Evolutionary conservation across 2,329 filamentous ascomycete genomes (phyloP).

Genomic region (Capronia coronata): DNA sequence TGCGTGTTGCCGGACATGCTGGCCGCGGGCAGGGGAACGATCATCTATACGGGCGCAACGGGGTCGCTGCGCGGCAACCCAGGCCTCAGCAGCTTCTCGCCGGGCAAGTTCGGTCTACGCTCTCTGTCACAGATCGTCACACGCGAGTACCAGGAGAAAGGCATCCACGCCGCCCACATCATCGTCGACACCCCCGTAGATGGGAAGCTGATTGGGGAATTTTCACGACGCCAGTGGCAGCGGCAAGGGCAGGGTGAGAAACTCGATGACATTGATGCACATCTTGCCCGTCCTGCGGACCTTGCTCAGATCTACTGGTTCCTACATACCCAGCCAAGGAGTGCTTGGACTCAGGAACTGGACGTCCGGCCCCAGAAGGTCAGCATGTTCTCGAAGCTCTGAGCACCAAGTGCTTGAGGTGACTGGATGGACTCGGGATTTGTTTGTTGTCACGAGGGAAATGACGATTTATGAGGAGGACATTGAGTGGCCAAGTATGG

Average conservation of each 20-base stretch:
- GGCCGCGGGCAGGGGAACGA: conserved; percentile 18
- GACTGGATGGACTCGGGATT: too few species aligned
- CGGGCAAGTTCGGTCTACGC: conserved; percentile 42
- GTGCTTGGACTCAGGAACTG: conserved; percentile 50
- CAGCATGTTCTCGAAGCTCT: conserved; percentile 24
- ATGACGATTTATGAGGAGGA: too few species aligned
- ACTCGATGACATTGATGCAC: conserved; percentile 16
- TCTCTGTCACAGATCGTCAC: conserved; percentile 48
- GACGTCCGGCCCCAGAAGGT: conserved; percentile 39
- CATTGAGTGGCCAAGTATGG: too few species aligned
- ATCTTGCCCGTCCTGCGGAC: conserved; percentile 29
- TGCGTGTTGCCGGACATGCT: conserved; percentile 24
- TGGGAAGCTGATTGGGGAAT: conserved; percentile 33
- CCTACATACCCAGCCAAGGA: conserved; percentile 48
- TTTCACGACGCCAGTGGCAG: conserved; percentile 18
- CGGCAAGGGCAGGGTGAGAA: conserved; percentile 13
- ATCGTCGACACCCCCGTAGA: conserved; percentile 50
- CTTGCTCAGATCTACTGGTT: conserved; percentile 54
- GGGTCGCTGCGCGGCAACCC: conserved; percentile 20
- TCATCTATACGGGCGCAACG: conserved; percentile 24
- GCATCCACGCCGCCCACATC: conserved; percentile 51
- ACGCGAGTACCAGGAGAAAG: conserved; percentile 50
- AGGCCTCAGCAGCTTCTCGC: conserved; percentile 22
- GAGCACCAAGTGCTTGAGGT: too few species aligned
- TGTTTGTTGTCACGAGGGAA: too few species aligned